phyloP scores from a whole-genome alignment of 495 filamentous ascomycete species.

The Acidiella bohemica region DNA sequence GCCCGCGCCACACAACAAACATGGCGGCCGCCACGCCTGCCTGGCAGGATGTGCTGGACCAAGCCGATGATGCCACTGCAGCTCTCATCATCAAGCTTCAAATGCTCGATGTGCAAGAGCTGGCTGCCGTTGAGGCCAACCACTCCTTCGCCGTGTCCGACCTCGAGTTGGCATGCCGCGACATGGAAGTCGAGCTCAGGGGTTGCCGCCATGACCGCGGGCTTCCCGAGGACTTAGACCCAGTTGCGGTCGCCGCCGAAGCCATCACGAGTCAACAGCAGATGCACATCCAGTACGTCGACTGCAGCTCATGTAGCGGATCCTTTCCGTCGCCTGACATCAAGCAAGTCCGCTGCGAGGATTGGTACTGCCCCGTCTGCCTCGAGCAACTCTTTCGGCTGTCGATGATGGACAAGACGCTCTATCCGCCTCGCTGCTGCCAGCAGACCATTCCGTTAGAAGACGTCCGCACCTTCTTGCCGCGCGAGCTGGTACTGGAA shows the following conservation, averaged over 20 bases:
- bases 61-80: background rate
- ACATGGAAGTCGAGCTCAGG: background rate
- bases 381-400: conserved; percentile 29
- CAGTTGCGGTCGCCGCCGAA: background rate
- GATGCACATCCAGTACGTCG: background rate
- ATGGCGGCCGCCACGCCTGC: background rate
- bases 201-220: background rate
- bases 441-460: conserved; percentile 29
- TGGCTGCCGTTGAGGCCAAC: background rate
- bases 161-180: background rate
- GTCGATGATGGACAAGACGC: conserved; percentile 34
- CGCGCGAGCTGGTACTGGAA: conserved; percentile 16
- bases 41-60: background rate
- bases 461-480: conserved; percentile 24
- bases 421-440: conserved; percentile 44
- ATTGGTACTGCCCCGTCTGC: conserved; percentile 39
- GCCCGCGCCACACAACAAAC: no score
- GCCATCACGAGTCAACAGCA: background rate
- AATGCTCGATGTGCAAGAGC: background rate
- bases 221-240: background rate
- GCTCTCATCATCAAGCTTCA: conserved; percentile 1
- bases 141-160: no score
- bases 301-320: background rate
- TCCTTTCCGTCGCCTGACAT: background rate
- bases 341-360: conserved; percentile 10